Base-by-base conservation (phyloP, 768 basidiomycete species). In the Russula virescens region DNA sequence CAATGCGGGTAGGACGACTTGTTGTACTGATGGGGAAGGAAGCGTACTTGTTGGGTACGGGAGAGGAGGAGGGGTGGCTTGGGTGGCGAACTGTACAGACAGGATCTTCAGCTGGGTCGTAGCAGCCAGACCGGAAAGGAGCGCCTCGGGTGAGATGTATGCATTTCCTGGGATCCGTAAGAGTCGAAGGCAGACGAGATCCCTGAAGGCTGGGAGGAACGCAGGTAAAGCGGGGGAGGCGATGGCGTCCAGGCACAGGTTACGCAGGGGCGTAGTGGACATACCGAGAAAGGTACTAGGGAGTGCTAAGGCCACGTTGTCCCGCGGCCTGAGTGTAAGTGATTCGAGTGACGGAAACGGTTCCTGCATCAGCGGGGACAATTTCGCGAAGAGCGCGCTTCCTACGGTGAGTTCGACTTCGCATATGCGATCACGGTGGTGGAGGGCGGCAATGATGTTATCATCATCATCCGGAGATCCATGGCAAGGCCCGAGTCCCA, bases 111-210 rank as follows among this genome's bases (percentile, higher is more conserved):
- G 43, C 42, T 46, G 42, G 25, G 42, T 31, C 58, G 26, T 46
- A 10, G 43, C 10, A 9, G 58, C 52, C 21, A 60, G 43, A 14
- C 28, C 11, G 18, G 28, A 16, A 42, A 60, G 28, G n/a, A 60
- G 50, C 23, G 42, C 58, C 8, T 43, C 58, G 31, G 58, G 31
- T 8, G 43, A 35, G 26, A 53, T 35, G n/a, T 31, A 35, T 16
- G 14, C 21, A 6, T 38, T 16, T 3, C 42, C 31, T 26, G 58
- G 51, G 40, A 60, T 23, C 9, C 43, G 43, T 46, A 34, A 14
- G n/a, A 60, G 43, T 23, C 25, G 58, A 35, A 60, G 58, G 6
- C 28, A n/a, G 19, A 60, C 51, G 18, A 60, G 58, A 9, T 53
- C 42, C 40, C 26, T 43, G n/a, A 26, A 21, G 23, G 50, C 45